Conservation (phyloP, 179 eudicot genomes). For the Silene noctiflora region DNA sequence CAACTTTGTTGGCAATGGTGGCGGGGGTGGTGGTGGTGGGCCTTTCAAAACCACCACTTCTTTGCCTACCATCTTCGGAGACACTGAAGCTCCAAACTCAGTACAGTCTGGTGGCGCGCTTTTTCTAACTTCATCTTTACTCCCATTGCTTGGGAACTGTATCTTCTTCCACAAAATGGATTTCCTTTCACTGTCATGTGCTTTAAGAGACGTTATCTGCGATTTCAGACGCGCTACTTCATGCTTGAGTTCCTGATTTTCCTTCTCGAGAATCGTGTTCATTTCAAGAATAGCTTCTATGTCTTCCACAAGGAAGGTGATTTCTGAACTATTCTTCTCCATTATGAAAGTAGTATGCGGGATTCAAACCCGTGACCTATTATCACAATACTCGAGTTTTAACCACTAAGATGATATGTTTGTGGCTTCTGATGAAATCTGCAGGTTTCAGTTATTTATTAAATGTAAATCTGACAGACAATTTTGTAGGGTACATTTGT, state of each 20-base stretch:
- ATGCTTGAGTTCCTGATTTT: constrained; percentile 55
- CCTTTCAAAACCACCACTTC: neutral
- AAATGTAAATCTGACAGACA: neutral
- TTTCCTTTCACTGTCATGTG: constrained; percentile 64
- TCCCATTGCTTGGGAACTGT: constrained; percentile 38
- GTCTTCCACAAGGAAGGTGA: constrained; percentile 51
- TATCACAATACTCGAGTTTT: too few species aligned
- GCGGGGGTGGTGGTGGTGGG: constrained; percentile 53
- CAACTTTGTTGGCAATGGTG: constrained; percentile 38
- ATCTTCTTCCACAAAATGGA: constrained; percentile 63
- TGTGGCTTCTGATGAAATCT: too few species aligned
- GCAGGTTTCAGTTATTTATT: neutral
- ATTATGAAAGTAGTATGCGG: neutral
- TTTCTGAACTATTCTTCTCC: constrained; percentile 29
- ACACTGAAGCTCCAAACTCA: constrained; percentile 6
- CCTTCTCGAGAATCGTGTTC: constrained; percentile 51
- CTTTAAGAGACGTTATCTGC: constrained; percentile 49
- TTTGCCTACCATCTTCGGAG: neutral
- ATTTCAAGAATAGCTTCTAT: constrained; percentile 56
- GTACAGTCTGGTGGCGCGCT: constrained; percentile 3
- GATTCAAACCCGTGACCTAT: too few species aligned
- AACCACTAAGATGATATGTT: too few species aligned
- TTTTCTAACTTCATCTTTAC: constrained; percentile 7
- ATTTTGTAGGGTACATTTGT: constrained; percentile 1
- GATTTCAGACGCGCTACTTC: constrained; percentile 47